phyloP scores from a whole-genome alignment of 2,329 filamentous ascomycete genomes.

The Piedraia hortae region DNA sequence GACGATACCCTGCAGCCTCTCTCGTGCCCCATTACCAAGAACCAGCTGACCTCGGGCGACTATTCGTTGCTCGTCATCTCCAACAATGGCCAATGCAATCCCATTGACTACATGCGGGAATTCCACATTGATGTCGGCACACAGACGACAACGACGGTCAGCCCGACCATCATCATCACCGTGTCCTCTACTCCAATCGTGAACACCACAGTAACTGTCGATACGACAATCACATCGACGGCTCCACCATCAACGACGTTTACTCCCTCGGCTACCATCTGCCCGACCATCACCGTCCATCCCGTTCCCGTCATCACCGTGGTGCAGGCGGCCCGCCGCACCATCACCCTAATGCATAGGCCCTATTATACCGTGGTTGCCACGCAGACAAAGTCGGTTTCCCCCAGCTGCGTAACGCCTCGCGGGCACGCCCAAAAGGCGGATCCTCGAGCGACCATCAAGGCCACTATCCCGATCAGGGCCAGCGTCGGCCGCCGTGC shows the following conservation, averaged over 20 bases:
- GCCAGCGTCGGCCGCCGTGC: too few relatives aligned
- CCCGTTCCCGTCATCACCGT: conserved; percentile 5
- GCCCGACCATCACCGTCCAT: conserved; percentile 4
- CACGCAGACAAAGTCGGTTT: too few relatives aligned
- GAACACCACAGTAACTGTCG: conserved; percentile 7
- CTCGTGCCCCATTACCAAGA: conserved; percentile 17
- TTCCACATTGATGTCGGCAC: conserved; percentile 14
- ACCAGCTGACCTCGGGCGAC: conserved; percentile 17
- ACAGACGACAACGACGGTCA: conserved; percentile 10
- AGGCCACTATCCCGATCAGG: conserved; percentile 8
- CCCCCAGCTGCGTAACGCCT: too few relatives aligned
- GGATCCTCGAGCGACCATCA: conserved; percentile 8
- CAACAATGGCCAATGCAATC: conserved; percentile 17
- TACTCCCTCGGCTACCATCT: conserved; percentile 1
- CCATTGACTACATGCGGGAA: conserved; percentile 20
- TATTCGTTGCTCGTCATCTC: conserved; percentile 18
- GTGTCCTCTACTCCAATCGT: conserved; percentile 6
- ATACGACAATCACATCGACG: conserved; percentile 7
- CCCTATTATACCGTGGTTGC: conserved; percentile 3
- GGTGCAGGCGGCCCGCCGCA: conserved; percentile 6
- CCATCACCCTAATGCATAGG: too few relatives aligned
- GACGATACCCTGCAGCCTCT: conserved; percentile 15
- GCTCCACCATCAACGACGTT: conserved; percentile 5
- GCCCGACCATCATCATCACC: conserved; percentile 6
- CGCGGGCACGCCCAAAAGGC: too few relatives aligned